Evolutionary conservation across 106 monocot genomes (phyloP), one percentile per base, ranked within the genome.

Genomic region (Allium cepa): DNA sequence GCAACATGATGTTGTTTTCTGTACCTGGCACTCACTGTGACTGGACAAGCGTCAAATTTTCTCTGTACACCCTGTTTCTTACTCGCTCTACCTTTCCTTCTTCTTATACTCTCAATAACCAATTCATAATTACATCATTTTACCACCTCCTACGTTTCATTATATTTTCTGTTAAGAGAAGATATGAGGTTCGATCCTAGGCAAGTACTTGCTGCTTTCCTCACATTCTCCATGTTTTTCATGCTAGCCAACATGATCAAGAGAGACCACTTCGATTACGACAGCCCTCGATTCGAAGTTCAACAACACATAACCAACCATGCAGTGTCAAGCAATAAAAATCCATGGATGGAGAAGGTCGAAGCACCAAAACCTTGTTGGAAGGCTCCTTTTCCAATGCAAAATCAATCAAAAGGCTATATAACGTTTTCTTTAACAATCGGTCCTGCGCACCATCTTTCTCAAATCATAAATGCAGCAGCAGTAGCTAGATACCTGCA

Each of bases 181-280:
- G 45, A 55, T 77, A 79, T 91, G 91, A 83, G 79, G 56, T 75
- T 88, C 64, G 95, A 96, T 82, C 85, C 86, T 49, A 79, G 95
- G 69, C 95, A 96, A 57, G 64, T 88, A 50, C 61, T 96, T 12
- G 90, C 80, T 3, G 95, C 81, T 0, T 83, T 96, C 77, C 80
- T 96, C 15, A 96, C 95, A 1, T 15, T 86, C 14, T 73, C 86
- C 62, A 91, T 96, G 95, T 96, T 96, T 76, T 78, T 73, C 48
- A 96, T 96, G 95, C 88, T 96, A 16, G 91, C 85, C 18, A 91
- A 96, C 71, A 96, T 88, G 91, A 80, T 96, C 74, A 85, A 85
- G 73, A 62, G 63, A 26, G 91, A 91, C 36, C 88, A 96, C 57
- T 88, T 96, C 70, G 88, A 81, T 52, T 57, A 71, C 11, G 36